phyloP scores from a whole-genome alignment of 192 early-diverging fungal genomes.

The Coemansia sp. region DNA sequence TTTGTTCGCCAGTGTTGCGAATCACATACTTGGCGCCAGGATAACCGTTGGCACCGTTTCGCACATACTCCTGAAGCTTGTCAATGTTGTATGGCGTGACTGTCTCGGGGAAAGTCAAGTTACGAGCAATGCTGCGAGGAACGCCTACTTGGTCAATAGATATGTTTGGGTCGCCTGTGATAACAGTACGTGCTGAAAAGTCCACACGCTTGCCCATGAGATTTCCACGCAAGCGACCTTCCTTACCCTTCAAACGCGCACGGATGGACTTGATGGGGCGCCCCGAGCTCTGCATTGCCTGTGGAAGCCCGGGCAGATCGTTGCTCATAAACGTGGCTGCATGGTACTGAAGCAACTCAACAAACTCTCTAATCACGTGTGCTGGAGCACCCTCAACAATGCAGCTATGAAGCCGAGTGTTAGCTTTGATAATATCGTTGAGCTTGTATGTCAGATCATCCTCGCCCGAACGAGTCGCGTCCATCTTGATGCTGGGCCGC shows the following conservation, averaged over 20 bases:
- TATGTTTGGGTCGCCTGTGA: conserved; percentile 97
- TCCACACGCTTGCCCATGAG: conserved; percentile 99
- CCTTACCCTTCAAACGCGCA: conserved; percentile 97
- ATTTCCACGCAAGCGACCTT: conserved; percentile 97
- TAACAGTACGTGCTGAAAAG: conserved; percentile 98
- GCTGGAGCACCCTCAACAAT: conserved; percentile 85
- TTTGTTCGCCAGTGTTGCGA: conserved; percentile 89
- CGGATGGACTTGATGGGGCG: conserved; percentile 95
- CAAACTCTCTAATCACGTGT: conserved; percentile 87
- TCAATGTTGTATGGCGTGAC: conserved; percentile 98
- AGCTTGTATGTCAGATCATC: conserved; percentile 98
- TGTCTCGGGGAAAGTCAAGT: conserved; percentile 94
- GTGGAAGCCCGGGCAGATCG: conserved; percentile 88
- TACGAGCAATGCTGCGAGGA: conserved; percentile 94
- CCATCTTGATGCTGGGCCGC: conserved; percentile 93
- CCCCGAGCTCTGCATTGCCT: conserved; percentile 88
- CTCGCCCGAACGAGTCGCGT: conserved; percentile 82
- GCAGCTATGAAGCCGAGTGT: conserved; percentile 75
- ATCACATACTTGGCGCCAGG: conserved; percentile 98
- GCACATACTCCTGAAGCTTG: conserved; percentile 80
- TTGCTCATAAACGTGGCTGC: conserved; percentile 98
- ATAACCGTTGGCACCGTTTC: conserved; percentile 89
- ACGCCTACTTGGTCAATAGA: conserved; percentile 99
- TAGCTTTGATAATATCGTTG: conserved; percentile 91
- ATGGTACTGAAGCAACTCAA: conserved; percentile 88